phyloP scores from a whole-genome alignment of 768 basidiomycete species.

The Sarcodon aspratus region DNA sequence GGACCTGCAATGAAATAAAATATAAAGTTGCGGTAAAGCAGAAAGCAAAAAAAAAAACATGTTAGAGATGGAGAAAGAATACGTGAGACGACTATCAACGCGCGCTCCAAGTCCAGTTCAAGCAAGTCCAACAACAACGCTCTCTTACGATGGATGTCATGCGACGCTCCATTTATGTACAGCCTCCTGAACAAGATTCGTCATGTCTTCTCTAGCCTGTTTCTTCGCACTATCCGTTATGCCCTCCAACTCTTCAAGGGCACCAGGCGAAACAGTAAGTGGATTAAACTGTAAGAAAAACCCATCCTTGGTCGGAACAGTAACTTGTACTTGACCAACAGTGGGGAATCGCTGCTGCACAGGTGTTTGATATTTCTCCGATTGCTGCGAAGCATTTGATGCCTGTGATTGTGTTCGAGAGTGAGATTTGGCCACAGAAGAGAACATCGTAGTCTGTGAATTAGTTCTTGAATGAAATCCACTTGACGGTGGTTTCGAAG shows the following conservation, averaged over 20 bases:
- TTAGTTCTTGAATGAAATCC: conserved; percentile 26
- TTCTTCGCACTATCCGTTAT: conserved; percentile 78
- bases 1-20: conserved; percentile 4
- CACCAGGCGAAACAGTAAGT: conserved; percentile 55
- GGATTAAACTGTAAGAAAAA: conserved; percentile 82
- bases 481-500: conserved; percentile 25
- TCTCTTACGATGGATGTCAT: conserved; percentile 1
- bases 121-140: too few species aligned
- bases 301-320: conserved; percentile 75
- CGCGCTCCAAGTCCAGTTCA: neutral
- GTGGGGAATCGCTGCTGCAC: conserved; percentile 1
- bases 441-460: conserved; percentile 18
- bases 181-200: conserved; percentile 56
- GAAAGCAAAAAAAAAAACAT: neutral
- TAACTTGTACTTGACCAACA: conserved; percentile 24
- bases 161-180: conserved; percentile 67
- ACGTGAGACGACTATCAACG: too few species aligned
- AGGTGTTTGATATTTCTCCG: conserved; percentile 4
- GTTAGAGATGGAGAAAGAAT: neutral
- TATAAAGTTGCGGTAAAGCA: neutral
- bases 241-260: conserved; percentile 67
- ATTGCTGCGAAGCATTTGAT: conserved; percentile 3
- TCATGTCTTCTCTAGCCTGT: conserved; percentile 69
- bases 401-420: conserved; percentile 10
- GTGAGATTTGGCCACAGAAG: conserved; percentile 4